phyloP scores from a whole-genome alignment of 2,329 filamentous ascomycete genomes.

The Dactylellina leptospora region DNA sequence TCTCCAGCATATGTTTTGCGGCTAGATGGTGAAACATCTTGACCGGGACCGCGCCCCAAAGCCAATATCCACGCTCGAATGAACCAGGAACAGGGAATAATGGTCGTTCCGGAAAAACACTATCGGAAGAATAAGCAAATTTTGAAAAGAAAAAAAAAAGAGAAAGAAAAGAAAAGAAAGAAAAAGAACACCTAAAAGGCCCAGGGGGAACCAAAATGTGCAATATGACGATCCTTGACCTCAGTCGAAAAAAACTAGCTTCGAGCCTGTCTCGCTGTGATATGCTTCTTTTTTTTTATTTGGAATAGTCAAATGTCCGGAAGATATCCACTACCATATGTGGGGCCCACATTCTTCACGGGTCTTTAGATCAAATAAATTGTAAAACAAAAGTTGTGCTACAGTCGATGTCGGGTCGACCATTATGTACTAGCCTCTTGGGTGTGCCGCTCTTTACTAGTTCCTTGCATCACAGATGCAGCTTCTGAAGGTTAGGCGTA shows the following conservation, averaged over 20 bases:
- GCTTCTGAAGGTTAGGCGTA: too few relatives aligned
- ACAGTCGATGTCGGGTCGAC: neutral
- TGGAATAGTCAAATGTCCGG: neutral
- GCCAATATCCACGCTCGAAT: slow-evolving; percentile 43
- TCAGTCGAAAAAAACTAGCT: too few relatives aligned
- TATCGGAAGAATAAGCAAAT: neutral
- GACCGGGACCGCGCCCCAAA: slow-evolving; percentile 43
- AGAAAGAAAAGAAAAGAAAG: slow-evolving; percentile 8
- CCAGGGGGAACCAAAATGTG: neutral
- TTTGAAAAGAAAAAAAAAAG: slow-evolving; percentile 11
- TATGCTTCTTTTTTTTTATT: too few relatives aligned
- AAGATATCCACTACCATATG: neutral
- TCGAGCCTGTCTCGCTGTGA: too few relatives aligned
- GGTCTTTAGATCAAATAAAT: neutral
- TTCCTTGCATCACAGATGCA: neutral
- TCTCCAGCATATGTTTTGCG: slow-evolving; percentile 17
- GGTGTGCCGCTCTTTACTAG: neutral
- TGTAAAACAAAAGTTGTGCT: neutral
- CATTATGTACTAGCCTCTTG: neutral
- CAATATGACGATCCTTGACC: slow-evolving; percentile 7
- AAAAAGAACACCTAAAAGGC: neutral
- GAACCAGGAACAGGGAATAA: slow-evolving; percentile 24
- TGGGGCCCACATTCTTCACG: neutral
- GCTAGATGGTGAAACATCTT: slow-evolving; percentile 53
- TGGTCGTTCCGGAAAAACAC: slow-evolving; percentile 51